These are phyloP conservation scores for Hemileccinum rubropunctum DNA, from an alignment of 768 basidiomycete species.

Conservation along the genomic window DNA sequence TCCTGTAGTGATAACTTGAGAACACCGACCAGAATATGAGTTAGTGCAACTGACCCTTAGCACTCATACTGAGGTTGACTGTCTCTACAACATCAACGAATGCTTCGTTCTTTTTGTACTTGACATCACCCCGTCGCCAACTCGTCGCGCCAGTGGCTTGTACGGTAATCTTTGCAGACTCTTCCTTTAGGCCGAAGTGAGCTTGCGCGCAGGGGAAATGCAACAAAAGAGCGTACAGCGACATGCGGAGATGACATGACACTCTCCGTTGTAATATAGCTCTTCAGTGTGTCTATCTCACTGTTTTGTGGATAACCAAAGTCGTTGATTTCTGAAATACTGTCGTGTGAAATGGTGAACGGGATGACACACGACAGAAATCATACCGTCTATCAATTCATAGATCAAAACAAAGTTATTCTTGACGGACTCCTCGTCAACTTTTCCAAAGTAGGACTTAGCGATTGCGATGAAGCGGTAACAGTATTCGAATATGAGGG, in stretches of 20 bases:
- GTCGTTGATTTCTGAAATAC: constrained; percentile 84
- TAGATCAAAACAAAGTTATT: constrained; percentile 99
- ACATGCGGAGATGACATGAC: constrained; percentile 84
- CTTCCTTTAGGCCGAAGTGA: constrained; percentile 58
- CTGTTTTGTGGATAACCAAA: constrained; percentile 99
- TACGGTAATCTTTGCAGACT: constrained; percentile 93
- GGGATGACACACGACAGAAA: constrained; percentile 9
- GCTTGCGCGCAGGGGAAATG: background rate
- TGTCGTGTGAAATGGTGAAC: constrained; percentile 5
- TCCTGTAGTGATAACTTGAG: constrained; percentile 44
- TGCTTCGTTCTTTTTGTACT: constrained; percentile 99
- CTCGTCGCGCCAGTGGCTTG: constrained; percentile 97
- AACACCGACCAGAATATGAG: background rate
- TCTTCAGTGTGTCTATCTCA: constrained; percentile 95
- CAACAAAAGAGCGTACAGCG: constrained; percentile 49
- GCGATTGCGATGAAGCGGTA: constrained; percentile 95
- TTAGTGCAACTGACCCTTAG: constrained; percentile 57
- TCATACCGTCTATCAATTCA: constrained; percentile 89
- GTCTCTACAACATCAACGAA: constrained; percentile 99
- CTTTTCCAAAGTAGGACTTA: constrained; percentile 95
- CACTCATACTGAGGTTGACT: constrained; percentile 95
- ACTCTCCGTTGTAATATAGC: constrained; percentile 97
- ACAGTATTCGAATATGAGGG: constrained; percentile 96
- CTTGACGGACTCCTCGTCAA: constrained; percentile 97
- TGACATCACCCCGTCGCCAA: constrained; percentile 94